phyloP scores from a whole-genome alignment of 257 asterid genomes.

The Solanum neorickii region DNA sequence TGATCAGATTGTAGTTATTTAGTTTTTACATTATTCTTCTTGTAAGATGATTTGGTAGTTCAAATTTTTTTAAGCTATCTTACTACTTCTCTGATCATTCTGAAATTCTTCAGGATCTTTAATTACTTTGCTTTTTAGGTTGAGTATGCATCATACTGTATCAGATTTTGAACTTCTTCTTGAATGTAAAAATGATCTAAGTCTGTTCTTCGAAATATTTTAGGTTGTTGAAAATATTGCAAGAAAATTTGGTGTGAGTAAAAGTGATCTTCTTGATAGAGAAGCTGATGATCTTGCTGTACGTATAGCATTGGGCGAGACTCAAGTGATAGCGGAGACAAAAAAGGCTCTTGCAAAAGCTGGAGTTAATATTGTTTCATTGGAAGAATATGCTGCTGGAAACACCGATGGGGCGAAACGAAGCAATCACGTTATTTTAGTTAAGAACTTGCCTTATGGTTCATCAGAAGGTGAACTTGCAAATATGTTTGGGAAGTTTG shows the following conservation, averaged over 20 bases:
- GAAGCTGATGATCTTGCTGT: conserved; percentile 81
- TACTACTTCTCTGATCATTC: background rate
- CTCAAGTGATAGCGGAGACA: conserved; percentile 90
- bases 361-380: conserved; percentile 68
- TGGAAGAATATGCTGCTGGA: conserved; percentile 75
- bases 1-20: background rate
- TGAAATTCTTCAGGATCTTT: background rate
- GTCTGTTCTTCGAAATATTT: background rate
- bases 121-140: background rate
- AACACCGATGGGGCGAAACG: conserved; percentile 68
- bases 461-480: conserved; percentile 78
- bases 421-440: conserved; percentile 86
- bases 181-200: conserved; percentile 6
- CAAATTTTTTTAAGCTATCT: background rate
- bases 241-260: conserved; percentile 76
- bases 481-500: conserved; percentile 74
- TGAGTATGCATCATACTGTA: background rate
- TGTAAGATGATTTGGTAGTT: background rate
- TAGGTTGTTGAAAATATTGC: conserved; percentile 88
- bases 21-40: background rate
- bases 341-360: conserved; percentile 73
- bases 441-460: conserved; percentile 84
- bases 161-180: conserved; percentile 4
- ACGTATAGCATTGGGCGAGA: conserved; percentile 84
- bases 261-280: conserved; percentile 73